Percentiles rank a stretch among this genome's conserved stretches.
Conservation (phyloP, 768 basidiomycete genomes). For the Leucocoprinus leucothites region DNA sequence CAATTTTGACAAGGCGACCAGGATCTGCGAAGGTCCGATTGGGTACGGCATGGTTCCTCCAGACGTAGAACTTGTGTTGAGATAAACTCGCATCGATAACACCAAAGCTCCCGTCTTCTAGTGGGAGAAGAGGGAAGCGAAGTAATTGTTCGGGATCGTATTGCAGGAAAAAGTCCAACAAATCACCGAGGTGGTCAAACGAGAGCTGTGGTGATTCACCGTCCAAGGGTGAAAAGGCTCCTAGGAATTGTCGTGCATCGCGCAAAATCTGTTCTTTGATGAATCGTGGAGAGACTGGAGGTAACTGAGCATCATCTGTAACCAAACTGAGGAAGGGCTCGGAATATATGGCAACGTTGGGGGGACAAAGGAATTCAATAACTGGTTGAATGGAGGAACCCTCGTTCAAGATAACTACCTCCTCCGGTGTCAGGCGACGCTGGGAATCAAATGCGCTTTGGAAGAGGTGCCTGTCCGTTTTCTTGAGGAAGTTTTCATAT, state of each 20-base stretch:
- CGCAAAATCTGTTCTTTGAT: background rate
- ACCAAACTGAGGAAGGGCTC: slow-evolving; percentile 8
- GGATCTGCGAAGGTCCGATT: background rate
- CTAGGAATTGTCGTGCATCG: background rate
- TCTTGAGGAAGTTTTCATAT: slow-evolving; percentile 2
- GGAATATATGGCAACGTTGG: background rate
- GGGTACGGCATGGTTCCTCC: slow-evolving; percentile 10
- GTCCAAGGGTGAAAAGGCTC: background rate
- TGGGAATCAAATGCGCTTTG: background rate
- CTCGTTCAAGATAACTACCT: slow-evolving; percentile 1
- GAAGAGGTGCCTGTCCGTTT: background rate
- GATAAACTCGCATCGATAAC: slow-evolving; percentile 12
- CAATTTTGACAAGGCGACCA: background rate
- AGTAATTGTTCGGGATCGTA: slow-evolving; percentile 16
- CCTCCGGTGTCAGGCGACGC: background rate
- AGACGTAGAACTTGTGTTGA: slow-evolving; percentile 18
- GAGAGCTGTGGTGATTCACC: background rate
- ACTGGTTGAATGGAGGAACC: background rate
- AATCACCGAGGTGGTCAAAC: background rate
- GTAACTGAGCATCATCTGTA: slow-evolving; percentile 4
- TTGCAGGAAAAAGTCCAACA: slow-evolving; percentile 25
- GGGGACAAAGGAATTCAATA: background rate
- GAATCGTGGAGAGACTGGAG: background rate
- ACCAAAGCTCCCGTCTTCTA: slow-evolving; percentile 29
- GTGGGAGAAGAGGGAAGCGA: slow-evolving; percentile 33